A percentile compares a stretch with the other conserved stretches of the same genome.
Conservation (phyloP, 257 asterid genomes). For the Primulina huaijiensis region DNA sequence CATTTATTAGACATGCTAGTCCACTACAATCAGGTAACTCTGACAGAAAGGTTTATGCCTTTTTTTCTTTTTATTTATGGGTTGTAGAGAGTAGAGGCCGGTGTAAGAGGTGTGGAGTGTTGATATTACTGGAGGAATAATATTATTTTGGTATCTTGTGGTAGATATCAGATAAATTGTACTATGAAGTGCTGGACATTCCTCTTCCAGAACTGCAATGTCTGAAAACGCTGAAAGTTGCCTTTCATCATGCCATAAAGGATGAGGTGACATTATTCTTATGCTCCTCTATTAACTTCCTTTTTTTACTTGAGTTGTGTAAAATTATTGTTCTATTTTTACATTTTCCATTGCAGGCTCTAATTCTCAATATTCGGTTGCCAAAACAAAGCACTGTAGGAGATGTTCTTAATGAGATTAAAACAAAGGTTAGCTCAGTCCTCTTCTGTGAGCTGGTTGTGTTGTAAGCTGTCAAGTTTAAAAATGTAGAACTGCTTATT, state of each 20-base stretch:
- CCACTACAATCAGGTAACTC: conserved; percentile 83
- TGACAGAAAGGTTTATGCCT: neutral
- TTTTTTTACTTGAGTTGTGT: conserved; percentile 11
- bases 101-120: neutral
- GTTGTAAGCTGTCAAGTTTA: conserved; percentile 14
- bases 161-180: conserved; percentile 79
- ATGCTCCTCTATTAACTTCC: conserved; percentile 25
- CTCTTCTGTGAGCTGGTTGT: neutral
- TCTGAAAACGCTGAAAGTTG: conserved; percentile 84
- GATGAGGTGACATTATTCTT: conserved; percentile 52
- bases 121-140: conserved; percentile 18
- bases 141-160: conserved; percentile 18
- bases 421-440: conserved; percentile 51
- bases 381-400: conserved; percentile 82
- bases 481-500: neutral
- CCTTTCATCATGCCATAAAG: conserved; percentile 76
- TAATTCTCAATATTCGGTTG: conserved; percentile 64
- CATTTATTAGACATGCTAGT: conserved; percentile 79
- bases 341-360: conserved; percentile 48
- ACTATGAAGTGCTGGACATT: conserved; percentile 88
- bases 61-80: neutral
- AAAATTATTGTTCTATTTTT: conserved; percentile 11
- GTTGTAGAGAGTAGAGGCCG: neutral
- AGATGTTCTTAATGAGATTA: conserved; percentile 70
- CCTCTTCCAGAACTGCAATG: conserved; percentile 94